Base-by-base conservation (phyloP, 1,139 yeast species). In the Scheffersomyces illinoinensis region DNA sequence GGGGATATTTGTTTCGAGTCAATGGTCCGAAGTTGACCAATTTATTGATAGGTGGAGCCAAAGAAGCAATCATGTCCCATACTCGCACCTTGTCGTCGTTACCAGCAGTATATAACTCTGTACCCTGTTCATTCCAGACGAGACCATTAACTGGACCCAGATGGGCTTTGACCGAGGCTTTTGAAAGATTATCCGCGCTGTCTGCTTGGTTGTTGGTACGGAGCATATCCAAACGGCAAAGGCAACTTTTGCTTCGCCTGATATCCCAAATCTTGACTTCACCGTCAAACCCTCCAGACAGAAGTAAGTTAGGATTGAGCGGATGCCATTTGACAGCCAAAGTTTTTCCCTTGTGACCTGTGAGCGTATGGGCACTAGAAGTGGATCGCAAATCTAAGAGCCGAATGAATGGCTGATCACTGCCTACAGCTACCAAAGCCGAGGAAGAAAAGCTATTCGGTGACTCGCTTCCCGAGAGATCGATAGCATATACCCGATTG, bases 271-370 rank as follows among this genome's bases (percentile, higher is more conserved):
- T 71, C 57, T 84, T 79, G 20, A 85, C 83, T 59, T 85, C 88
- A 0, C 91, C 97, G 66, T 90, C 93, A 46, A 84, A 80, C 7
- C 96, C 95, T 2, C 96, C 97, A 0, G 92, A 82, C 0, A 92
- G 91, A 3, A 91, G 76, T 20, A 90, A 60, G 64, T 88, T 75
- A 1, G 84, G 76, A 57, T 85, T 74, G n/a, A 78, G 78, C 0
- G 97, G 97, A 52, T 90, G 90, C 95, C 96, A 91, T 67, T 87
- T 85, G 48, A 89, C 86, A 23, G 87, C 71, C n/a, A 88, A 73
- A 0, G 91, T 84, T 57, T 84, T 85, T 1, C 89, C 88, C 59
- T 80, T 80, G 71, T 87, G 93, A 8, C 89, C 95, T 26, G 79
- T 77, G 47, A 90, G 75, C 5, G 89, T 88, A 64, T 90, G 97